These are phyloP conservation scores for Myriosclerotinia duriaeana DNA, from an alignment of 2,329 filamentous ascomycete species.

Conservation along the genomic window DNA sequence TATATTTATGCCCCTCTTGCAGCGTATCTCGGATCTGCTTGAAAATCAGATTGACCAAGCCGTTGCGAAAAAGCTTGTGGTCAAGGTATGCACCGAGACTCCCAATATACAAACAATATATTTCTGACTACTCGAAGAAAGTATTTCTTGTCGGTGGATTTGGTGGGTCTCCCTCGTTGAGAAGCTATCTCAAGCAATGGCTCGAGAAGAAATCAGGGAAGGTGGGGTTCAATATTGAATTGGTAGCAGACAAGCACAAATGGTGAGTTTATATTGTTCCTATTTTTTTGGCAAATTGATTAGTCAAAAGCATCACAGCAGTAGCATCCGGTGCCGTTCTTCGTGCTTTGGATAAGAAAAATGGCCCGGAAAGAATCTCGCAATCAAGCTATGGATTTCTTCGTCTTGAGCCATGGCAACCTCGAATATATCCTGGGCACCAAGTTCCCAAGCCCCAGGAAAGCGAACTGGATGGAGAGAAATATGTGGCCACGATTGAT, in stretches of 20 bases:
- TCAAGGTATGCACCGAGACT: slow-evolving; percentile 21
- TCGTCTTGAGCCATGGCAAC: slow-evolving; percentile 24
- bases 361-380: slow-evolving; percentile 26
- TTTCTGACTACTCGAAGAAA: slow-evolving; percentile 25
- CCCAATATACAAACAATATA: background rate
- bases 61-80: slow-evolving; percentile 16
- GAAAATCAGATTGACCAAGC: slow-evolving; percentile 26
- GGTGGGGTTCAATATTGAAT: slow-evolving; percentile 15
- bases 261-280: slow-evolving; percentile 16
- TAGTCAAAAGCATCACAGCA: slow-evolving; percentile 25
- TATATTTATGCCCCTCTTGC: slow-evolving; percentile 28
- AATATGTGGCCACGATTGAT: slow-evolving; percentile 28
- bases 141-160: slow-evolving; percentile 36
- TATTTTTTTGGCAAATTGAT: background rate
- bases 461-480: slow-evolving; percentile 26
- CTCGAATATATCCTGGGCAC: slow-evolving; percentile 16
- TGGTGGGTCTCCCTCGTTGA: slow-evolving; percentile 29
- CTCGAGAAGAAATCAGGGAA: slow-evolving; percentile 4
- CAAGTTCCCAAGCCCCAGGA: background rate
- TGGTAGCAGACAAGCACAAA: slow-evolving; percentile 21
- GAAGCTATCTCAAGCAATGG: slow-evolving; percentile 23
- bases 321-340: slow-evolving; percentile 30
- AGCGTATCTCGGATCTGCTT: slow-evolving; percentile 23
- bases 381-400: slow-evolving; percentile 32
- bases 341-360: slow-evolving; percentile 29